These are phyloP conservation scores for Malassezia nana DNA, from an alignment of 1,284 basidiomycete genomes.

Conservation along the genomic window DNA sequence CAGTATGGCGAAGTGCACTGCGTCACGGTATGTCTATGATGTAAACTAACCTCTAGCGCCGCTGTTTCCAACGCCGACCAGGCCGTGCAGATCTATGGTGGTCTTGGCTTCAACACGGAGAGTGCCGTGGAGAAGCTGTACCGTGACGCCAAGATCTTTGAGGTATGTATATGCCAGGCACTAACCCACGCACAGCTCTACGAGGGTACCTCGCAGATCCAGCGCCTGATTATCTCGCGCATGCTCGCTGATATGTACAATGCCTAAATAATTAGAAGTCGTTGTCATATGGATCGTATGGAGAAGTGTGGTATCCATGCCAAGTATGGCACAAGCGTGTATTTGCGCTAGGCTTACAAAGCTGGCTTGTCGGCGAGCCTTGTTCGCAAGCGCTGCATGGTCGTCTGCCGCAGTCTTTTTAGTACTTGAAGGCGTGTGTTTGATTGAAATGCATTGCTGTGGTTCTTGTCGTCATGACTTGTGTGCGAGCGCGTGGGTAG, in stretches of 20 bases:
- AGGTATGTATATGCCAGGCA: neutral
- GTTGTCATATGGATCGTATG: too few species aligned
- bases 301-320: neutral
- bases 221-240: constrained; percentile 38
- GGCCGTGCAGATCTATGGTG: constrained; percentile 52
- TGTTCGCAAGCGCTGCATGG: neutral
- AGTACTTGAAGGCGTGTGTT: neutral
- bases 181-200: constrained; percentile 24
- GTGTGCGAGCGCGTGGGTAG: neutral
- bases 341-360: neutral
- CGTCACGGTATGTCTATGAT: constrained; percentile 24
- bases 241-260: constrained; percentile 39
- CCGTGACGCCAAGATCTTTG: constrained; percentile 45
- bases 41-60: constrained; percentile 14
- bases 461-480: neutral
- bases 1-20: constrained; percentile 54
- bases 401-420: neutral
- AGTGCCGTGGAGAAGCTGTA: constrained; percentile 55
- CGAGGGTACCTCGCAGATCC: constrained; percentile 46
- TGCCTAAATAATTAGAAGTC: constrained; percentile 7
- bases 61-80: constrained; percentile 44
- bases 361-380: neutral
- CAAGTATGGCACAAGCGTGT: too few species aligned
- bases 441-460: neutral
- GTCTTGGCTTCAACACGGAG: constrained; percentile 55